Base-by-base conservation (phyloP, 805 yeast species). In the Danielia oregonensis region DNA sequence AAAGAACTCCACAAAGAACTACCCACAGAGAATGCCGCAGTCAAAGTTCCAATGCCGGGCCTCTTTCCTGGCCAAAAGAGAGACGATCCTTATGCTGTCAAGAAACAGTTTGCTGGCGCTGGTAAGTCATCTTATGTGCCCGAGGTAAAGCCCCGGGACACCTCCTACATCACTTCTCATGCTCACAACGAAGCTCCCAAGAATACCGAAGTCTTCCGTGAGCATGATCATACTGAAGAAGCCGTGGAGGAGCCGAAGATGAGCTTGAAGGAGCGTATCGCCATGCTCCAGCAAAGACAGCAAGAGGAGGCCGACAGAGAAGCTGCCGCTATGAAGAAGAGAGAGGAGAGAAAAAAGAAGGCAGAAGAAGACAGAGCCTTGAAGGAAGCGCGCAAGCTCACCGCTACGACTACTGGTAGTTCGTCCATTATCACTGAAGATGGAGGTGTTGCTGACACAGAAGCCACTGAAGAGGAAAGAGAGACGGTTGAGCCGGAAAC, bases 181-280 rank as follows among this genome's bases (percentile, higher is more conserved):
- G 55, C 56, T 16, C 50, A 48, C 40, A 56, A 55, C 29, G 57
- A 57, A 19, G 44, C 36, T 5, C 42, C 49, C 8, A 58, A 53
- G 22, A 52, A 26, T 16, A 26, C 34, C 14, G 40, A 44, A 9
- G 33, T 47, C 3, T 44, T 33, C n/a, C 32, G 45, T 9, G 50
- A 40, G 30, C 27, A 37, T 15, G 38, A 37, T 16, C 18, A 19
- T 11, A 24, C 17, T 6, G 52, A 6, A 46, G 51, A 17, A 64
- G 68, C 37, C 76, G 68, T 18, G 15, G 82, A 72, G 21, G 76
- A 72, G 22, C 96, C 96, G 6, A 79, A 84, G 46, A 61, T 88
- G 65, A 82, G 94, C 37, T 66, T 91, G 49, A 83, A 83, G 54
- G 97, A 93, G 48, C 74, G 97, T 45, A 87, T 91, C 54, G 86